Evolutionary conservation across 768 basidiomycete genomes (phyloP), one percentile per base, ranked within the genome.

Genomic region (Lactifluus echinatus): DNA sequence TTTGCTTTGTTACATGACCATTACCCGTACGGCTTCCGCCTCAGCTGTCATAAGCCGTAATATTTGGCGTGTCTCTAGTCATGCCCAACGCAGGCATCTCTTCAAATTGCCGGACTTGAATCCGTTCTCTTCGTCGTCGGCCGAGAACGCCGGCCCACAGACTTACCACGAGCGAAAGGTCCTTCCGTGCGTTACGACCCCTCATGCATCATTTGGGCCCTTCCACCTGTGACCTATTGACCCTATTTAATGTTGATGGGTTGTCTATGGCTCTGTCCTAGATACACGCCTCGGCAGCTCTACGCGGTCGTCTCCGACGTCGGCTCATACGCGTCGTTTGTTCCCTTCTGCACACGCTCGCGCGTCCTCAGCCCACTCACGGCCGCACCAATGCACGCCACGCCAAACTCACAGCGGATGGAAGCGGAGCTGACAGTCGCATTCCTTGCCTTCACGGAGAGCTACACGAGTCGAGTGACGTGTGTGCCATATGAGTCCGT

Each of bases 231-330:
- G 58, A 46, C 58, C 49, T 24, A 44, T 48, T 54, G 60, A 44
- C 49, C 48, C 11, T 19, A 40, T 37, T 28, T 6, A 53, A 8
- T 19, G 7, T 11, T 47, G 15, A 36, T 19, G 17, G n/a, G n/a
- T 1, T 8, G 5, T 12, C 10, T 42, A 11, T 40, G 1, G 21
- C 34, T 37, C 60, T 56, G 42, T 26, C 10, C 33, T 63, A 96
- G 94, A 40, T 97, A 94, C 67, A 78, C 75, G 17, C 84, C 79
- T 60, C 75, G 76, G 50, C 82, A 96, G 69, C 76, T 98, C 3
- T 98, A 94, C 72, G 73, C 81, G 8, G 71, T 98, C 58, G 91
- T 99, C 53, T 80, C 93, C 14, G 85, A 98, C 70, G 87, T 97
- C 26, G 81, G 76, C 15, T 88, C 89, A 2, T 99, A 98, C 69